These are phyloP conservation scores for Conticribra guillardii DNA, from an alignment of 108 stramenopile species.

Conservation along the genomic window DNA sequence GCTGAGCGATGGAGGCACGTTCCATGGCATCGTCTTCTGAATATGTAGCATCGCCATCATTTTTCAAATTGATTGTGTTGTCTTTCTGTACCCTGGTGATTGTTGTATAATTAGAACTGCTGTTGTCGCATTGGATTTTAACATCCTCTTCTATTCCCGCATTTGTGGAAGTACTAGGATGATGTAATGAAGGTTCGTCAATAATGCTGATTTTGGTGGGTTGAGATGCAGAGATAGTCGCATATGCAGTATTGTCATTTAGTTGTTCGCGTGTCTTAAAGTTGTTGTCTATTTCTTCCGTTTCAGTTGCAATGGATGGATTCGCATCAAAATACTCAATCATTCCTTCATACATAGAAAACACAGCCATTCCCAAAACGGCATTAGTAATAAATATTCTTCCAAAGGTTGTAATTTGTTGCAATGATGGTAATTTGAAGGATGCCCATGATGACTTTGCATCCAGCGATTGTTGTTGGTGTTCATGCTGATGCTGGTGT, in stretches of 20 bases:
- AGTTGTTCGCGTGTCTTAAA: conserved; percentile 5
- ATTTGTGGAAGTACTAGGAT: too few relatives aligned
- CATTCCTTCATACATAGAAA: conserved; percentile 60
- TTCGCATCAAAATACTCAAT: conserved; percentile 36
- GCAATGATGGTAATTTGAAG: conserved; percentile 2
- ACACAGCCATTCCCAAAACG: conserved; percentile 68
- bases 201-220: too few relatives aligned
- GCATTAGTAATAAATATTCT: conserved; percentile 58
- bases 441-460: not conserved
- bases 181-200: too few relatives aligned
- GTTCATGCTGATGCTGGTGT: too few relatives aligned
- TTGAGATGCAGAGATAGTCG: too few relatives aligned
- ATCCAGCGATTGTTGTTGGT: not conserved
- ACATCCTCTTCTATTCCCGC: too few relatives aligned
- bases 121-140: too few relatives aligned
- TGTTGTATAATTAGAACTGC: too few relatives aligned
- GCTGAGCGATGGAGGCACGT: conserved; percentile 45
- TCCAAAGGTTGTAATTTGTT: conserved; percentile 15
- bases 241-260: not conserved
- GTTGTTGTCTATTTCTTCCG: conserved; percentile 15
- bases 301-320: not conserved
- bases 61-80: not conserved
- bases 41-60: not conserved
- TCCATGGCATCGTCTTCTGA: conserved; percentile 33
- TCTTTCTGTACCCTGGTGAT: too few relatives aligned